Evolutionary conservation across 345 rosid genomes (phyloP).

Genomic region (Brassica juncea): DNA sequence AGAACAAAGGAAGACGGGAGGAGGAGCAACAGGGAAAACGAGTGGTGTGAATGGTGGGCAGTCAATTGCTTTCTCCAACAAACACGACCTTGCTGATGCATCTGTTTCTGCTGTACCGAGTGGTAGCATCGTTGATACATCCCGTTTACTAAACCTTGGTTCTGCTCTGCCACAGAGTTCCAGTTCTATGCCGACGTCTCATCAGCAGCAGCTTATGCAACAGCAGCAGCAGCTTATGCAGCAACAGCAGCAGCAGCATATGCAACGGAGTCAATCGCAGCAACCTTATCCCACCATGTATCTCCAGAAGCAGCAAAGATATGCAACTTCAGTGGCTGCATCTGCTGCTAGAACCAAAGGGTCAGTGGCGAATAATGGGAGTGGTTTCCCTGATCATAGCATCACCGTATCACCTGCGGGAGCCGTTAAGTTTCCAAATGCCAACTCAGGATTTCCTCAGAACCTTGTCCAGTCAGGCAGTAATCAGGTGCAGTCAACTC

Average conservation of each 20-base stretch:
- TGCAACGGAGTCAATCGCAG: constrained; percentile 50
- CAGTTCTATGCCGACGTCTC: constrained; percentile 41
- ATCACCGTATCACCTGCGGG: constrained; percentile 56
- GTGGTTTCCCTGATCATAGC: constrained; percentile 64
- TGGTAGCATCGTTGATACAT: constrained; percentile 72
- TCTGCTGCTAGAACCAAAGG: constrained; percentile 69
- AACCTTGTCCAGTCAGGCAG: constrained; percentile 69
- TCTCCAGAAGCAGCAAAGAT: constrained; percentile 71
- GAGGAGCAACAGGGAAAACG: constrained; percentile 22
- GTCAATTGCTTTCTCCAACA: constrained; percentile 77
- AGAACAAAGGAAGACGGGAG: constrained; percentile 56
- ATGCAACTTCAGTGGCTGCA: constrained; percentile 59
- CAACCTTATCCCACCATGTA: constrained; percentile 59
- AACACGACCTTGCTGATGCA: constrained; percentile 57
- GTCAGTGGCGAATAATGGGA: constrained; percentile 59
- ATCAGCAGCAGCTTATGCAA: constrained; percentile 50
- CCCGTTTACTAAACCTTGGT: constrained; percentile 59
- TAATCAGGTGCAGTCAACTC: constrained; percentile 68
- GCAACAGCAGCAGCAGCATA: constrained; percentile 46
- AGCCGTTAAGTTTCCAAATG: constrained; percentile 60
- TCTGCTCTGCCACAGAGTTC: constrained; percentile 54
- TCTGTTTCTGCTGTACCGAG: constrained; percentile 57
- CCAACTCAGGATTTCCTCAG: constrained; percentile 62
- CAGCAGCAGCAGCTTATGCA: constrained; percentile 46
- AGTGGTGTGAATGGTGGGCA: constrained; percentile 54